Conservation (phyloP, 1,139 yeast genomes). For the Yamadazyma sp. region DNA sequence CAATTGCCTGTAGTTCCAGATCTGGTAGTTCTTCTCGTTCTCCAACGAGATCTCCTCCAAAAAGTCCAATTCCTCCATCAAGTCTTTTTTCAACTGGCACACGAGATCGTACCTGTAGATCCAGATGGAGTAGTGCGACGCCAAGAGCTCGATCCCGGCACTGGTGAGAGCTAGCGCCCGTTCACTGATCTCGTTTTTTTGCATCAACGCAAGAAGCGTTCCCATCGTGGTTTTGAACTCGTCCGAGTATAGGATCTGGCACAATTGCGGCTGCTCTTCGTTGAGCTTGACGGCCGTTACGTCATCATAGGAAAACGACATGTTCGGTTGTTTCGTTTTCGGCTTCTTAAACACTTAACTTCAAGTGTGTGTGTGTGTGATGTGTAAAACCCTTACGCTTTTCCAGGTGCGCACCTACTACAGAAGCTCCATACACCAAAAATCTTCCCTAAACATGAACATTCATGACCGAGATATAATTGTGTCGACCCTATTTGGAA, state of each 20-base stretch:
- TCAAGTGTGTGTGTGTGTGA: too few relatives aligned
- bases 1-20: slow-evolving; percentile 88
- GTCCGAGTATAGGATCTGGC: slow-evolving; percentile 75
- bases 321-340: too few relatives aligned
- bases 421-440: too few relatives aligned
- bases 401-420: neutral
- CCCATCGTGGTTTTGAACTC: slow-evolving; percentile 68
- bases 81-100: slow-evolving; percentile 32
- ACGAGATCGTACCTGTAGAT: slow-evolving; percentile 67
- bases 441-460: slow-evolving; percentile 5
- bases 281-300: slow-evolving; percentile 40
- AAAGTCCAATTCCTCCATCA: slow-evolving; percentile 67
- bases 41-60: slow-evolving; percentile 71
- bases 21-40: slow-evolving; percentile 89
- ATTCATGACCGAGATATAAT: slow-evolving; percentile 12
- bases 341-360: too few relatives aligned
- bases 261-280: slow-evolving; percentile 54
- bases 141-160: slow-evolving; percentile 62
- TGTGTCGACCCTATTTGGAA: slow-evolving; percentile 9
- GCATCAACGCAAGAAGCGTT: slow-evolving; percentile 60
- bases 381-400: neutral
- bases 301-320: slow-evolving; percentile 30
- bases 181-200: slow-evolving; percentile 59
- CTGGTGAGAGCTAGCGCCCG: slow-evolving; percentile 71
- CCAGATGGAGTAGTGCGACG: slow-evolving; percentile 96